Percentiles rank a stretch among this genome's conserved stretches.
These are phyloP conservation scores for Ogataea siamensis DNA, from an alignment of 805 yeast species.

Conservation along the genomic window DNA sequence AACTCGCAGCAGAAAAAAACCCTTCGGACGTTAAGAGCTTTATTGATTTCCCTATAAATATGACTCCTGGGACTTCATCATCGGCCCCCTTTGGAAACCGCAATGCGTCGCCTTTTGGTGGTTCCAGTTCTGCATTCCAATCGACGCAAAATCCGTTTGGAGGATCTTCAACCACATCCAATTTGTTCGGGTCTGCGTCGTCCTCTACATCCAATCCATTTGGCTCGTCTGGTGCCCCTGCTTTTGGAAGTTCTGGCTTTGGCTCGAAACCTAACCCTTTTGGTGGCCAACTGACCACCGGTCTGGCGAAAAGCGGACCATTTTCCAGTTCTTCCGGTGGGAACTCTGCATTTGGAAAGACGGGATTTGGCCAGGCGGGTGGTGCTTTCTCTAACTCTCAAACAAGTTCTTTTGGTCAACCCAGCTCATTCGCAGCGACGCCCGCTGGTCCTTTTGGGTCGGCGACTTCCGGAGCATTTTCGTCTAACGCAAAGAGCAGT, in stretches of 20 bases:
- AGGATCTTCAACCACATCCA: not conserved
- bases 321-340: conserved; percentile 21
- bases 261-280: conserved; percentile 14
- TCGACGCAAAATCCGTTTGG: conserved; percentile 1
- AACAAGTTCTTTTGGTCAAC: too few species aligned
- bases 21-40: conserved; percentile 30
- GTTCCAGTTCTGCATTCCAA: not conserved
- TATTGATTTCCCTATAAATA: conserved; percentile 34
- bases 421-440: too few species aligned
- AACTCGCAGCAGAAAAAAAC: conserved; percentile 39
- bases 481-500: not conserved
- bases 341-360: conserved; percentile 1
- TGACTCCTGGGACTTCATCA: conserved; percentile 1
- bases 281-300: conserved; percentile 3
- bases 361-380: conserved; percentile 5
- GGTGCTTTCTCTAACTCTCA: too few species aligned
- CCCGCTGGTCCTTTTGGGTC: too few species aligned
- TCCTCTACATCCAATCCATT: conserved; percentile 12
- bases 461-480: not conserved
- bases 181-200: conserved; percentile 6
- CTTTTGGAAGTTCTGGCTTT: conserved; percentile 19
- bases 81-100: conserved; percentile 3
- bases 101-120: conserved; percentile 3
- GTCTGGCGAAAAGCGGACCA: too few species aligned
- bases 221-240: conserved; percentile 10